Percentiles rank a stretch among this genome's conserved stretches.
Conservation (phyloP, 805 yeast genomes). For the Blastobotrys muscicola region DNA sequence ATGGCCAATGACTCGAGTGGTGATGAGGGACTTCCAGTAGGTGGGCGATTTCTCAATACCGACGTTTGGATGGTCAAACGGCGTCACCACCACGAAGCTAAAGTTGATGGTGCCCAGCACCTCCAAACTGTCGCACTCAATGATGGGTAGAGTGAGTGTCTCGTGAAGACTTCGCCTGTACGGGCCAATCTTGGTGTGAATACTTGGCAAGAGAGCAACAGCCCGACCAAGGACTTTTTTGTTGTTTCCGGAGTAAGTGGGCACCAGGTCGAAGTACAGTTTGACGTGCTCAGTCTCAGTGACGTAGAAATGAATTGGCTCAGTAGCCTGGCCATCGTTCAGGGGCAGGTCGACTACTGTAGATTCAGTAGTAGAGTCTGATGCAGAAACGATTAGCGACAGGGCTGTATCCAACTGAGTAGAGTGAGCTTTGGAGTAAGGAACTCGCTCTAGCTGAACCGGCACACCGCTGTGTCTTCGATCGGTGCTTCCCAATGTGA, state of each 20-base stretch:
- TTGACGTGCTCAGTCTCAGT: slow-evolving; percentile 34
- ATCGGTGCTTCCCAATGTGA: slow-evolving; percentile 84
- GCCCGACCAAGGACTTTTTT: slow-evolving; percentile 70
- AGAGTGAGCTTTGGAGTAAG: slow-evolving; percentile 63
- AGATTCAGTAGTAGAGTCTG: slow-evolving; percentile 38
- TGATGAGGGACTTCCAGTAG: slow-evolving; percentile 83
- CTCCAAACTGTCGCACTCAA: slow-evolving; percentile 62
- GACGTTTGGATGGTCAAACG: slow-evolving; percentile 66
- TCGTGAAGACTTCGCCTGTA: slow-evolving; percentile 59
- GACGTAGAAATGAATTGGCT: slow-evolving; percentile 64
- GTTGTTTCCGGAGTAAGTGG: slow-evolving; percentile 50
- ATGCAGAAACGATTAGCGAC: slow-evolving; percentile 53
- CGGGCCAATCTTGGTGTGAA: slow-evolving; percentile 57
- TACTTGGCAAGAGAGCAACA: slow-evolving; percentile 57
- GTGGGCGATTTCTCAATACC: slow-evolving; percentile 57
- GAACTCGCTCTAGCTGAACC: slow-evolving; percentile 62
- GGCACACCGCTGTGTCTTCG: slow-evolving; percentile 49
- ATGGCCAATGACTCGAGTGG: slow-evolving; percentile 91
- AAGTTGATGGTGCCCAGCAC: slow-evolving; percentile 70
- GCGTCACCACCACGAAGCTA: slow-evolving; percentile 59
- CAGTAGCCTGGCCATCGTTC: slow-evolving; percentile 55
- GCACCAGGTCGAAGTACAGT: slow-evolving; percentile 77
- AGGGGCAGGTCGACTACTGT: slow-evolving; percentile 71
- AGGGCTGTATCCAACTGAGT: slow-evolving; percentile 85
- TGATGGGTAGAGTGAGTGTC: slow-evolving; percentile 60